Conservation (phyloP, 163 green algal genomes). For the Scenedesmus sp. region DNA sequence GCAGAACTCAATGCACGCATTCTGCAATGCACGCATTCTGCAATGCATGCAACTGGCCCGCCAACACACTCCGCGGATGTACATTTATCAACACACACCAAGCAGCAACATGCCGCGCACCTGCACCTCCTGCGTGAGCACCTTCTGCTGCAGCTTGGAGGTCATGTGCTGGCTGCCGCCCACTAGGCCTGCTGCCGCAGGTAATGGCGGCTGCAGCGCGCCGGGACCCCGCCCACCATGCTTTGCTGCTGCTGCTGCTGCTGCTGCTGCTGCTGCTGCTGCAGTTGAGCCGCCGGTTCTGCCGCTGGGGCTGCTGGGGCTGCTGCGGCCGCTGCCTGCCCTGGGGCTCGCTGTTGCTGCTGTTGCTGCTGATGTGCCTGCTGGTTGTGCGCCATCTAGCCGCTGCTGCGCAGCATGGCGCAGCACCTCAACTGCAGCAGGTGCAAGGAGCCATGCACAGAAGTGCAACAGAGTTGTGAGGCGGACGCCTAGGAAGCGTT, state of each 20-base stretch:
- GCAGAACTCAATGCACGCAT: background rate
- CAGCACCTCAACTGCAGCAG: background rate
- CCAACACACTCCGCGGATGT: background rate
- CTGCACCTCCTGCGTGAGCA: constrained; percentile 27
- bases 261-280: background rate
- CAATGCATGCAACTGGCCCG: too few relatives aligned
- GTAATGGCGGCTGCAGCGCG: background rate
- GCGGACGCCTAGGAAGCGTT: too few relatives aligned
- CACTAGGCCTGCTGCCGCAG: background rate
- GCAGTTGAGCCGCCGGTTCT: background rate
- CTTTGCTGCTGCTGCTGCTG: background rate
- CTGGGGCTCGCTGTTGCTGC: background rate
- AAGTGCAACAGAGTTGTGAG: too few relatives aligned
- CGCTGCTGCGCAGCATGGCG: background rate
- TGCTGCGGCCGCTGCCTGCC: background rate
- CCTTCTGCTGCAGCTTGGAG: background rate
- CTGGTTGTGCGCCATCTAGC: background rate
- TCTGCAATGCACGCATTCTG: background rate
- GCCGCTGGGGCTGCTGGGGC: background rate
- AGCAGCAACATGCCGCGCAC: background rate
- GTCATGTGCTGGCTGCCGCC: background rate
- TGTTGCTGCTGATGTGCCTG: background rate
- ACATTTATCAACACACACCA: background rate
- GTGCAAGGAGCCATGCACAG: background rate
- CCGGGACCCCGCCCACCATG: too few relatives aligned